Evolutionary conservation across 2,329 filamentous ascomycete species (phyloP).

Genomic region (Penicillium janthinellum): DNA sequence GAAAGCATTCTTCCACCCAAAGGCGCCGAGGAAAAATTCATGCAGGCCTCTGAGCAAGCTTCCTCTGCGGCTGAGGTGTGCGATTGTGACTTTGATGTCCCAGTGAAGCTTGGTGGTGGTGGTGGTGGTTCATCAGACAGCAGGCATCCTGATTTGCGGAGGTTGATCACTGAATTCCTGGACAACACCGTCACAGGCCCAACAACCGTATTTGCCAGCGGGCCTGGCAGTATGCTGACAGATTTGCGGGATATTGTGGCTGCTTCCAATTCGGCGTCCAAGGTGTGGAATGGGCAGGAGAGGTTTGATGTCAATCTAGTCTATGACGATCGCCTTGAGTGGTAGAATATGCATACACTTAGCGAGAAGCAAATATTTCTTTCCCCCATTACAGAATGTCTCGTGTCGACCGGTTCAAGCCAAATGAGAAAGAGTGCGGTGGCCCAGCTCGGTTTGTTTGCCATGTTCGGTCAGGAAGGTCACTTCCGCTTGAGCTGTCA

Average conservation of each 20-base stretch:
- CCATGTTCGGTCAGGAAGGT: not conserved
- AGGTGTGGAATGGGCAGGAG: slow-evolving; percentile 62
- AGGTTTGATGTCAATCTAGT: slow-evolving; percentile 58
- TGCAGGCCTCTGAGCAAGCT: slow-evolving; percentile 4
- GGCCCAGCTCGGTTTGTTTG: not conserved
- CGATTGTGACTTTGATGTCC: slow-evolving; percentile 13
- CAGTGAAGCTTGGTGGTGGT: slow-evolving; percentile 12
- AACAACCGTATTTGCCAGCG: slow-evolving; percentile 62
- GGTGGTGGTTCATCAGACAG: slow-evolving; percentile 27
- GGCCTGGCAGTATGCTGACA: slow-evolving; percentile 62
- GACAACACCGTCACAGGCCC: slow-evolving; percentile 48
- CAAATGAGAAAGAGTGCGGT: not conserved
- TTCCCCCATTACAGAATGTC: too few species aligned
- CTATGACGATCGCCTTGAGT: slow-evolving; percentile 60
- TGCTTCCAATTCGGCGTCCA: slow-evolving; percentile 52
- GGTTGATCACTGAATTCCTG: slow-evolving; percentile 53
- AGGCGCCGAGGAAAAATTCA: slow-evolving; percentile 10
- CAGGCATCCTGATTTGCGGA: slow-evolving; percentile 40
- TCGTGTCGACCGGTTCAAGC: too few species aligned
- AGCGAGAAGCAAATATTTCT: too few species aligned
- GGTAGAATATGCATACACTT: slow-evolving; percentile 9
- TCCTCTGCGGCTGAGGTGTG: slow-evolving; percentile 11
- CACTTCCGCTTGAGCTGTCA: not conserved
- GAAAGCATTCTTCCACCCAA: not conserved
- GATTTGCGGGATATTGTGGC: slow-evolving; percentile 60